Evolutionary conservation across 352 stramenopile species (phyloP), one percentile per base, ranked within the genome.

Genomic region (Phytophthora quininea): DNA sequence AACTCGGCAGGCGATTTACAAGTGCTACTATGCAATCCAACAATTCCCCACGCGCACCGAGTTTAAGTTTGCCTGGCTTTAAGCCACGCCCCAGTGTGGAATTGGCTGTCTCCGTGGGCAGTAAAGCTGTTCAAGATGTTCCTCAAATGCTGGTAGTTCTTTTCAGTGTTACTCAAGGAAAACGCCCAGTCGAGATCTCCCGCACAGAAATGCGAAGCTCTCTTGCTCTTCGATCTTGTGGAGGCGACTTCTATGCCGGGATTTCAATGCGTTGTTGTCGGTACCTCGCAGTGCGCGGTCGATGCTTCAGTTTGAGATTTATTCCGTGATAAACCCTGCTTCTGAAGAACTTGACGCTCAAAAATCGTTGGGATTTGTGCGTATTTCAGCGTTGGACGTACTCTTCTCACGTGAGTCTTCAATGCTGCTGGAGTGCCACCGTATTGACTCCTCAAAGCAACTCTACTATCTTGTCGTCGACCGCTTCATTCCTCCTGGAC

Each of bases 241-340:
- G 84, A 29, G 84, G 80, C 0, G 85, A 93, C 45, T 91, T 90
- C 35, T 93, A 82, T 61, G 86, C 83, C 77, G 88, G 0, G 88
- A 96, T 63, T 96, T 96, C 43, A 91, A 78, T 58, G 77, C 77
- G 3, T 65, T 93, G 55, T 57, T 96, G 11, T 87, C 82, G 3
- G 77, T 96, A 38, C 86, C 88, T 10, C 71, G 89, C 5, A 76
- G 75, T n/a, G 72, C 74, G 27, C 80, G 80, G 47, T 73, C 79
- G 5, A 88, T 91, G 70, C 66, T 96, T 2, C 88, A 95, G 52
- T 89, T 96, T 61, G 86, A 96, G 66, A 77, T 95, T 12, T 94
- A 84, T 53, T 75, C 83, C 12, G 73, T 92, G 38, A 69, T 82
- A 35, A 91, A 86, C 19, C 74, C 80, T 14, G 64, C 70, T 19